Evolutionary conservation across 306 rosid species (phyloP), one percentile per base, ranked within the genome.

Genomic region (Carpinus fangiana): DNA sequence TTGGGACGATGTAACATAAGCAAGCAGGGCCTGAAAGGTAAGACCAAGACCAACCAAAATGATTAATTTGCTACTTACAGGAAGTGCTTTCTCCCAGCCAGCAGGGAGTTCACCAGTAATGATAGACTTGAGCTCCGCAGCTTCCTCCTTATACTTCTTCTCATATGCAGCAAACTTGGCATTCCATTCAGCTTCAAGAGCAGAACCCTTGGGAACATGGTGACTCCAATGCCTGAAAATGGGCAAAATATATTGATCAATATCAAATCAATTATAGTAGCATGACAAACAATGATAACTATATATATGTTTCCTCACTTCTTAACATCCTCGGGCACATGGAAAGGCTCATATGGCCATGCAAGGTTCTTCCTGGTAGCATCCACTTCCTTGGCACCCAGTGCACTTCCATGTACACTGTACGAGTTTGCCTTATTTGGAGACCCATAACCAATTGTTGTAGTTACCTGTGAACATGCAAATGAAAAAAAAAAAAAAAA

Each of bases 331-430:
- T 90, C 98, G 3, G 99, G 99, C 61, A 93, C 99, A 8, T 93
- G 99, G 92, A 96, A 96, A 56, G 99, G 99, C 85, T 93, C 99
- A 53, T 77, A 69, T 73, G 99, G 91, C 99, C 99, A 96, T 81
- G 89, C 98, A 72, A 96, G 94, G 87, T 90, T 93, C 88, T 87
- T 52, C 82, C 99, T 93, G 4, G 99, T 96, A 36, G 99, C 99
- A 76, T 93, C 99, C 26, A 96, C 99, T 91, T 96, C 99, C 85
- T 96, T 96, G 82, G 98, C 90, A 81, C 99, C 99, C 48, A 96
- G 78, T 75, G 99, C 99, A 82, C 97, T 92, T 80, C 99, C 99
- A 47, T 96, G 99, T 51, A 89, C 99, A 84, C 98, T 93, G 86
- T 96, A 96, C 72, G 98, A 90, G 86, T 96, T 96, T 18, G 99